phyloP scores from a whole-genome alignment of 2,329 filamentous ascomycete genomes.

The Alternaria panax region DNA sequence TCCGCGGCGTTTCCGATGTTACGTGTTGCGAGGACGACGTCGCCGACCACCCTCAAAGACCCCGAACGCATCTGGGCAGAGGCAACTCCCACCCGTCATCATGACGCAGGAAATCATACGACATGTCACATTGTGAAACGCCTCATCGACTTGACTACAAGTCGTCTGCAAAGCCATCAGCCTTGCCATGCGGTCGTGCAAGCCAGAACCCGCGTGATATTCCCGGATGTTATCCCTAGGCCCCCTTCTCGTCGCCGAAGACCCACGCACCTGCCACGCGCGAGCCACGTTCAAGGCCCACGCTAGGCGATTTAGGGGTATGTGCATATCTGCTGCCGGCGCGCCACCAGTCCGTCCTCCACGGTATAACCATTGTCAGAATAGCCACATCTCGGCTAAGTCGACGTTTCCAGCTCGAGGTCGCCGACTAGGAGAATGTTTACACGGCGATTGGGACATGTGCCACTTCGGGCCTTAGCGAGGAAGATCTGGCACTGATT shows the following conservation, averaged over 20 bases:
- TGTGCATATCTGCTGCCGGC: constrained; percentile 17
- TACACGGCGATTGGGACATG: constrained; percentile 20
- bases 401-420: constrained; percentile 15
- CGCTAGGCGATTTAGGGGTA: constrained; percentile 20
- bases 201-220: constrained; percentile 6
- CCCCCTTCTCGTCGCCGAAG: constrained; percentile 13
- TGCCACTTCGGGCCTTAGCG: background rate
- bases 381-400: constrained; percentile 18
- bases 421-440: constrained; percentile 28
- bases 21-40: background rate
- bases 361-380: constrained; percentile 2
- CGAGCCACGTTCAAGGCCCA: constrained; percentile 20
- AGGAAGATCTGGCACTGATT: constrained; percentile 13
- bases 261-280: constrained; percentile 18
- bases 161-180: background rate
- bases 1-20: background rate
- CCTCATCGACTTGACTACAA: background rate
- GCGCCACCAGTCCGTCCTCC: constrained; percentile 18
- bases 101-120: constrained; percentile 14
- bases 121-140: constrained; percentile 9
- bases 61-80: background rate
- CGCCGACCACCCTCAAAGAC: background rate
- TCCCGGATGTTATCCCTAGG: background rate
- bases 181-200: constrained; percentile 3
- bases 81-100: background rate